Conservation (phyloP, 2,329 filamentous ascomycete genomes). For the Chalaropsis thielavioides region DNA sequence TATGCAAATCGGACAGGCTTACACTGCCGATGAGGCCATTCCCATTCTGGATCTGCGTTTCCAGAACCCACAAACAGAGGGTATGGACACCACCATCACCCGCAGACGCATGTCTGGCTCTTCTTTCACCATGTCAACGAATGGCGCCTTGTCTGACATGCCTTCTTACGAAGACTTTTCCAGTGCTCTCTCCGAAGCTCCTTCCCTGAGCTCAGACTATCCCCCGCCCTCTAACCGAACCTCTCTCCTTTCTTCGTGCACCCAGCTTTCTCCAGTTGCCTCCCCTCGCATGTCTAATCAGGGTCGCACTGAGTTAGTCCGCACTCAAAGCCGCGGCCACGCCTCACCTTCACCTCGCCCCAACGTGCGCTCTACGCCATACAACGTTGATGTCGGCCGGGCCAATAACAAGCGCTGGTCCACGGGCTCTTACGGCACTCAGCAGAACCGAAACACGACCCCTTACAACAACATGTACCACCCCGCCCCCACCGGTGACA, state of each 20-base stretch:
- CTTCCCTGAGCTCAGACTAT: conserved; percentile 52
- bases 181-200: conserved; percentile 48
- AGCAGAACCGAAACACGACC: conserved; percentile 39
- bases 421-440: conserved; percentile 54
- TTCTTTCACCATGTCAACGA: conserved; percentile 58
- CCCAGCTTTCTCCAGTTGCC: conserved; percentile 56
- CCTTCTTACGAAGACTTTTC: conserved; percentile 59
- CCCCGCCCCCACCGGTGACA: conserved; percentile 39
- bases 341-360: conserved; percentile 59
- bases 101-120: conserved; percentile 53
- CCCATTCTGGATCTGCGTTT: conserved; percentile 48
- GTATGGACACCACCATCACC: conserved; percentile 29
- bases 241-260: conserved; percentile 51
- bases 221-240: conserved; percentile 52
- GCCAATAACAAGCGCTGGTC: conserved; percentile 55
- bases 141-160: conserved; percentile 50
- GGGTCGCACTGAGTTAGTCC: conserved; percentile 44
- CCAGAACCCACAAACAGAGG: conserved; percentile 33
- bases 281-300: conserved; percentile 53
- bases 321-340: conserved; percentile 51
- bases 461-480: conserved; percentile 45
- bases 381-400: conserved; percentile 50
- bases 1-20: conserved; percentile 47
- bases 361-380: conserved; percentile 53
- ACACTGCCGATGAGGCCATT: conserved; percentile 47